A percentile compares a stretch with the other conserved stretches of the same genome.
phyloP scores from a whole-genome alignment of 2,329 filamentous ascomycete genomes.

The Microsporum audouinii region DNA sequence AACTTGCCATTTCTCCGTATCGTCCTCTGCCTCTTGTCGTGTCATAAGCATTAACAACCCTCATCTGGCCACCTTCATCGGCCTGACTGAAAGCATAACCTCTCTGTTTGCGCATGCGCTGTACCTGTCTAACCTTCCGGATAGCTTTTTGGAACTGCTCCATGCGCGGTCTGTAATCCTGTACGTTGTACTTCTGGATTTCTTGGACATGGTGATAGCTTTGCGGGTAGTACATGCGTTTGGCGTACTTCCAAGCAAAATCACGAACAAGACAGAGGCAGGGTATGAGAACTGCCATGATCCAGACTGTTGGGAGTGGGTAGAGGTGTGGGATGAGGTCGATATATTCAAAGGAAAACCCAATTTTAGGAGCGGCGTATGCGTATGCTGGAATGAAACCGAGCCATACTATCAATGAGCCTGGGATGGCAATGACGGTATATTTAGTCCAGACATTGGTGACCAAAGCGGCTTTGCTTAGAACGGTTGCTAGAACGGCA shows the following conservation, averaged over 20 bases:
- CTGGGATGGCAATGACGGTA: constrained; percentile 87
- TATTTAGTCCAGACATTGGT: constrained; percentile 99
- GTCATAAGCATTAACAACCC: constrained; percentile 93
- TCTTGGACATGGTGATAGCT: constrained; percentile 98
- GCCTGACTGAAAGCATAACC: constrained; percentile 97
- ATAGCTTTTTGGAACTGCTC: constrained; percentile 99
- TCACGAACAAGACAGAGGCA: constrained; percentile 75
- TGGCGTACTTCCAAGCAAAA: constrained; percentile 92
- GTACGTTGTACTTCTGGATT: constrained; percentile 99
- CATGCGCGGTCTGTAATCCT: constrained; percentile 97
- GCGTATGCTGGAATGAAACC: constrained; percentile 81
- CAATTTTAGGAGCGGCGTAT: constrained; percentile 68
- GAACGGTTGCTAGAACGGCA: constrained; percentile 79
- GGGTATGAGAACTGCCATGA: constrained; percentile 72
- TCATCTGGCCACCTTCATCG: constrained; percentile 79
- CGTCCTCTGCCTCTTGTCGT: constrained; percentile 82
- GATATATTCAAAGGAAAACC: constrained; percentile 72
- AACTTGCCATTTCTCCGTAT: constrained; percentile 87
- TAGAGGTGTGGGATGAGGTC: constrained; percentile 76
- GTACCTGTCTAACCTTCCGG: constrained; percentile 92
- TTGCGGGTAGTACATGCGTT: constrained; percentile 93
- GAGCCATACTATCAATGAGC: constrained; percentile 84
- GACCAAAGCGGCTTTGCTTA: constrained; percentile 87
- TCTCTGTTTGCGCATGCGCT: constrained; percentile 97
- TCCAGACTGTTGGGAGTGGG: constrained; percentile 74